These are phyloP conservation scores for Cornus suecica DNA, from an alignment of 148 eudicot genomes.

Conservation along the genomic window DNA sequence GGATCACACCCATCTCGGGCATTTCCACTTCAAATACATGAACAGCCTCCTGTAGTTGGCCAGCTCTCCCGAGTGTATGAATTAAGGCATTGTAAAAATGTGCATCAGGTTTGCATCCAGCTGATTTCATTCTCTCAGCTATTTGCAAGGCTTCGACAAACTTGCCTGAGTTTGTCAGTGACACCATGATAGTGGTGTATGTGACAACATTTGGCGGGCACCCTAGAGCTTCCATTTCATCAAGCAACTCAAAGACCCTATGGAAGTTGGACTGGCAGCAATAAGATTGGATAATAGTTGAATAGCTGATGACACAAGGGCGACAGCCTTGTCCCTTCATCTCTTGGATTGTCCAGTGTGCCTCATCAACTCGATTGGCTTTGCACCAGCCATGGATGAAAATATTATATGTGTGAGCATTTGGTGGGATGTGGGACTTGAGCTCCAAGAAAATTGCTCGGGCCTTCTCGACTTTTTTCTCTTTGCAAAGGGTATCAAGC, in stretches of 20 bases:
- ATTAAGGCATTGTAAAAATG: slow-evolving; percentile 74
- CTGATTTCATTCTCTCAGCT: slow-evolving; percentile 46
- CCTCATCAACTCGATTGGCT: slow-evolving; percentile 74
- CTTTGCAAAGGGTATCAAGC: slow-evolving; percentile 91
- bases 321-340: slow-evolving; percentile 82
- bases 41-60: slow-evolving; percentile 46
- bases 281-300: slow-evolving; percentile 69
- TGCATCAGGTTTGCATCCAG: slow-evolving; percentile 65
- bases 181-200: slow-evolving; percentile 70
- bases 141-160: slow-evolving; percentile 59
- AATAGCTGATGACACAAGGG: slow-evolving; percentile 86
- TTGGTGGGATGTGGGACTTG: slow-evolving; percentile 61
- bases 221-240: slow-evolving; percentile 63
- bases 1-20: slow-evolving; percentile 44
- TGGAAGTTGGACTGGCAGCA: slow-evolving; percentile 51
- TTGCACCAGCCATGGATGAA: slow-evolving; percentile 96
- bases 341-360: slow-evolving; percentile 84
- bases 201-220: slow-evolving; percentile 79
- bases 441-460: slow-evolving; percentile 68
- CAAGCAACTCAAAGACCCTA: slow-evolving; percentile 67
- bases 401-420: slow-evolving; percentile 69
- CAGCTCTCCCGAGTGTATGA: slow-evolving; percentile 70
- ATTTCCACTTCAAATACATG: slow-evolving; percentile 61
- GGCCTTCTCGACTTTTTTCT: slow-evolving; percentile 70
- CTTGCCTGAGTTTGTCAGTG: slow-evolving; percentile 51